Evolutionary conservation across 2,329 filamentous ascomycete species (phyloP).

Genomic region (Sporothrix pseudoabietina): DNA sequence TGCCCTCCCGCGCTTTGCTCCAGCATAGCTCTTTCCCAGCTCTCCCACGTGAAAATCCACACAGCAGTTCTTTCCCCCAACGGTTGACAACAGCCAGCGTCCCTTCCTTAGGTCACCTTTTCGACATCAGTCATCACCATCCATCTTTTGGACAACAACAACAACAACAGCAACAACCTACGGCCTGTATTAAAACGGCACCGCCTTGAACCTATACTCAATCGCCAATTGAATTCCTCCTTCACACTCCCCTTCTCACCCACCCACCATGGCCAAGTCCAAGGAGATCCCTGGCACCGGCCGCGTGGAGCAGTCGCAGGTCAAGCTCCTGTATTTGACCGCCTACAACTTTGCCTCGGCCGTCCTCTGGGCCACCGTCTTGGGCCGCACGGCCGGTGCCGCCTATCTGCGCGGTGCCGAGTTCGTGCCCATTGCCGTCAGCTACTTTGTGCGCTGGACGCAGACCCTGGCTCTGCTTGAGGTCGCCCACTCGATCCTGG

Average conservation of each 20-base stretch:
- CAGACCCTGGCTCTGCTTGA: slow-evolving; percentile 85
- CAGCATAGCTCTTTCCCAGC: background rate
- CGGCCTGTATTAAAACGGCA: background rate
- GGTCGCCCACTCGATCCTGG: slow-evolving; percentile 75
- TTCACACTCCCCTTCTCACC: background rate
- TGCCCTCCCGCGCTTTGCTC: background rate
- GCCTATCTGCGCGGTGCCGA: slow-evolving; percentile 58
- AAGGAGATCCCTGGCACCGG: slow-evolving; percentile 26
- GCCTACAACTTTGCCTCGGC: slow-evolving; percentile 82
- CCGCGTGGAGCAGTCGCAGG: slow-evolving; percentile 43
- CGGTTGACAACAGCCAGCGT: background rate
- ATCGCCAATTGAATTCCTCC: background rate
- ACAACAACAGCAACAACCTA: background rate
- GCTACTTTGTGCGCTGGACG: slow-evolving; percentile 72
- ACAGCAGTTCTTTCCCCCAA: background rate
- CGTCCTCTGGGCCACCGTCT: slow-evolving; percentile 74
- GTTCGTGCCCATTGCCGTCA: slow-evolving; percentile 62
- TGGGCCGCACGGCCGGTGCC: slow-evolving; percentile 64
- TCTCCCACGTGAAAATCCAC: slow-evolving; percentile 18
- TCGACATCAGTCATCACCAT: background rate
- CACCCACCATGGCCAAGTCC: background rate
- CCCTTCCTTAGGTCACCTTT: background rate
- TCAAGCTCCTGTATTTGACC: slow-evolving; percentile 72
- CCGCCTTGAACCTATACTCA: background rate
- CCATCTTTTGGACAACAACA: background rate